Conservation (phyloP, 768 basidiomycete genomes). For the Lyophyllum decastes region DNA sequence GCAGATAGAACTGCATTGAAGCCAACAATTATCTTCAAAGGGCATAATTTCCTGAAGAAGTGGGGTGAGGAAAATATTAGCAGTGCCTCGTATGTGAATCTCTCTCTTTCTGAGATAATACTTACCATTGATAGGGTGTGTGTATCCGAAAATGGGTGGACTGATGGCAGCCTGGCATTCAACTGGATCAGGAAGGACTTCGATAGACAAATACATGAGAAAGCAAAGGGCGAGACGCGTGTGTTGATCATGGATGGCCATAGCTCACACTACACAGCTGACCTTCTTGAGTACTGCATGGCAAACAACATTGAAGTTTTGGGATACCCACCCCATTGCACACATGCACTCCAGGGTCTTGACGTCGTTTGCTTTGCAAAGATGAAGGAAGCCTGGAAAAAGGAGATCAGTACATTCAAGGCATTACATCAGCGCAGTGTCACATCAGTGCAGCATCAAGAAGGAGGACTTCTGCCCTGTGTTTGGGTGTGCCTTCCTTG, state of each 20-base stretch:
- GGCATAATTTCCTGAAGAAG: too few species aligned
- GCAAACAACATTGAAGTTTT: constrained; percentile 38
- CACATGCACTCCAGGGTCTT: constrained; percentile 42
- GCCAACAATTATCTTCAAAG: too few species aligned
- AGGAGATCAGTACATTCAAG: constrained; percentile 7
- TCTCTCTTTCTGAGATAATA: not conserved
- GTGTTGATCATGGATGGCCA: constrained; percentile 44
- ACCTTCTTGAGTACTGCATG: constrained; percentile 33
- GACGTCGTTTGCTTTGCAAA: constrained; percentile 45
- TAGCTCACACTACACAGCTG: constrained; percentile 35
- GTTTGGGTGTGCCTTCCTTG: too few species aligned
- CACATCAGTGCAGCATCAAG: too few species aligned
- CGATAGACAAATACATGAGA: constrained; percentile 32
- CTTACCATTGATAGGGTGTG: constrained; percentile 19
- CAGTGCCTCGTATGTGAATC: constrained; percentile 9
- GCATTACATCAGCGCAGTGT: too few species aligned
- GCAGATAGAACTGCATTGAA: too few species aligned
- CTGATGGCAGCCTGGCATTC: constrained; percentile 21
- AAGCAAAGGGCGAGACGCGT: constrained; percentile 28
- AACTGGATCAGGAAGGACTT: constrained; percentile 31
- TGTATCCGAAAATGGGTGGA: constrained; percentile 32
- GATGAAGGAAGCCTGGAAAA: constrained; percentile 31
- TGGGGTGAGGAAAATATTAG: too few species aligned
- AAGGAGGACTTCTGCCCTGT: too few species aligned
- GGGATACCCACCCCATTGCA: constrained; percentile 41